phyloP scores from a whole-genome alignment of 2,329 filamentous ascomycete species.

The Sclerotinia borealis region DNA sequence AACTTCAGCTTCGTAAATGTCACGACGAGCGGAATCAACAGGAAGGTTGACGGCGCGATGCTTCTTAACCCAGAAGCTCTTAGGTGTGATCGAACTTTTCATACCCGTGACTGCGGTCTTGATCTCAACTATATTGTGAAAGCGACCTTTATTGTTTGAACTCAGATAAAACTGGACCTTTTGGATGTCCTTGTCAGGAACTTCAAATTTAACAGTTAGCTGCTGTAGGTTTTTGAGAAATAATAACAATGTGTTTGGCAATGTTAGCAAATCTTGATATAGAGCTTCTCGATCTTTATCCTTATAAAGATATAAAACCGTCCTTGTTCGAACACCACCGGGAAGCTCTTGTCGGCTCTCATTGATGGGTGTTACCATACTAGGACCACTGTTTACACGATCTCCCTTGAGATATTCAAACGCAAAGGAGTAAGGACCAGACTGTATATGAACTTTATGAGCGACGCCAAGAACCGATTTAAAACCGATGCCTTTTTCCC shows the following conservation, averaged over 20 bases:
- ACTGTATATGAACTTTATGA: conserved; percentile 36
- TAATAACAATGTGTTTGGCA: neutral
- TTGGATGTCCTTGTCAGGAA: neutral
- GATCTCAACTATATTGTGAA: neutral
- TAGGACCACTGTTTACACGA: neutral
- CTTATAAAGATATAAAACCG: neutral
- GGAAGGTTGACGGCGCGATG: neutral
- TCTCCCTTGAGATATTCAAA: neutral
- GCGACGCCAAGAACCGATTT: conserved; percentile 34
- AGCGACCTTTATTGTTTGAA: neutral
- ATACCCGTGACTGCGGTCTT: neutral
- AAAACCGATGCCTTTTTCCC: conserved; percentile 37
- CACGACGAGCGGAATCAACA: neutral
- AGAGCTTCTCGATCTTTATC: neutral
- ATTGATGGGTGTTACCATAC: neutral
- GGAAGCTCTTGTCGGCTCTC: neutral
- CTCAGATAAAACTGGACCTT: neutral
- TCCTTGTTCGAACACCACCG: neutral
- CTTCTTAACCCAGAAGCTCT: conserved; percentile 19
- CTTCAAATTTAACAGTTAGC: neutral
- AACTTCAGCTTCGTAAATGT: neutral
- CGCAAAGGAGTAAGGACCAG: conserved; percentile 19
- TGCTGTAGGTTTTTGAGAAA: neutral
- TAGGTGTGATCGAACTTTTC: neutral
- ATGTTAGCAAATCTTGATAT: neutral